Conservation (phyloP, 768 basidiomycete genomes). For the Guyanaporus albipodus region DNA sequence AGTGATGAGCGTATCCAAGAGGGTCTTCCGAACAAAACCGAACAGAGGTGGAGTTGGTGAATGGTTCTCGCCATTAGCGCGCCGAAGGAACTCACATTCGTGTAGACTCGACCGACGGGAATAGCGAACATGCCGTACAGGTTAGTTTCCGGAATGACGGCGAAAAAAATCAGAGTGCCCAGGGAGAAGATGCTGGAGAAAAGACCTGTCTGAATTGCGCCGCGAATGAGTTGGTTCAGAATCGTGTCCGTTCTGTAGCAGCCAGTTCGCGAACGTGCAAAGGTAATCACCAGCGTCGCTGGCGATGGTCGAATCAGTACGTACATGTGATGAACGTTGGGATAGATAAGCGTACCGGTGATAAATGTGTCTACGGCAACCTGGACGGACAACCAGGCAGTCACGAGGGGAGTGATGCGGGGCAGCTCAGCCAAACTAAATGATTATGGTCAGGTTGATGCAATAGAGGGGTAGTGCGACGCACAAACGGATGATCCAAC, state of each 20-base stretch:
- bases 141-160: slow-evolving; percentile 26
- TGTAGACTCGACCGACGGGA: slow-evolving; percentile 41
- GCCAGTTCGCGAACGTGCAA: slow-evolving; percentile 22
- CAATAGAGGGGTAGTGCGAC: slow-evolving; percentile 5
- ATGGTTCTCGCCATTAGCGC: no score
- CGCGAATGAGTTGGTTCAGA: slow-evolving; percentile 6
- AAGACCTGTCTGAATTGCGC: slow-evolving; percentile 7
- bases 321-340: no score
- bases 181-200: slow-evolving; percentile 1
- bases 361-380: slow-evolving; percentile 42
- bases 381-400: slow-evolving; percentile 46
- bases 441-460: not conserved
- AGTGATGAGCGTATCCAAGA: slow-evolving; percentile 12
- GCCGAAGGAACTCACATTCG: slow-evolving; percentile 37
- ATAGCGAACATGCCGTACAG: slow-evolving; percentile 38
- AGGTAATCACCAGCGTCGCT: slow-evolving; percentile 8
- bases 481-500: slow-evolving; percentile 40
- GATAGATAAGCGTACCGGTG: no score
- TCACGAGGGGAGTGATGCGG: slow-evolving; percentile 40
- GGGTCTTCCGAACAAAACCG: no score
- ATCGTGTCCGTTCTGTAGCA: slow-evolving; percentile 49
- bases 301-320: not conserved
- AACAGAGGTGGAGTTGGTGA: no score
- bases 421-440: slow-evolving; percentile 39
- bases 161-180: slow-evolving; percentile 39